Conservation (phyloP, 192 early-diverging fungal species). For the Dispira simplex region DNA sequence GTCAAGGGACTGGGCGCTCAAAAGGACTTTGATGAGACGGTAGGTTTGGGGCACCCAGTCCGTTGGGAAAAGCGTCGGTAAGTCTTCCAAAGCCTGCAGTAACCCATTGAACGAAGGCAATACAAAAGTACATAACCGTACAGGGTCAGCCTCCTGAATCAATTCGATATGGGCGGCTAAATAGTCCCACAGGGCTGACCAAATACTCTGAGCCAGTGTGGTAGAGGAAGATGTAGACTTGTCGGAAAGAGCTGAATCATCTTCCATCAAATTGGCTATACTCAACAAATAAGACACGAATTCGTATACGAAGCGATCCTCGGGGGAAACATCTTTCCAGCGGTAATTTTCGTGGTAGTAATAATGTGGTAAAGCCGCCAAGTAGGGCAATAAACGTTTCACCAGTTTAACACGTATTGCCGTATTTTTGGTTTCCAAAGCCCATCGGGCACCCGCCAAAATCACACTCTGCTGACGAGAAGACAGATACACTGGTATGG, state of each 20-base stretch:
- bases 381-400: constrained; percentile 20
- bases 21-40: neutral
- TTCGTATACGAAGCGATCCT: constrained; percentile 12
- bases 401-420: constrained; percentile 15
- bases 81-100: constrained; percentile 31
- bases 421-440: constrained; percentile 11
- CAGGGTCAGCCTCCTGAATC: neutral
- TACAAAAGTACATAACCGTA: constrained; percentile 25
- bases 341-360: constrained; percentile 12
- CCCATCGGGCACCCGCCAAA: constrained; percentile 26
- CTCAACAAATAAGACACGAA: neutral
- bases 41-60: neutral
- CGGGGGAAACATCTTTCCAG: constrained; percentile 2
- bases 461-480: constrained; percentile 27
- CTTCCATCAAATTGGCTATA: neutral
- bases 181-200: neutral
- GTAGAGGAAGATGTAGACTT: neutral
- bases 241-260: neutral
- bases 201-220: neutral
- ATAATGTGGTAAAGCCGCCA: constrained; percentile 20
- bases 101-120: constrained; percentile 42
- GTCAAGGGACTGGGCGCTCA: constrained; percentile 1
- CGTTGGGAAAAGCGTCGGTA: constrained; percentile 17
- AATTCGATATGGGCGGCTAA: neutral
- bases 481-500: neutral